Base-by-base conservation (phyloP, 805 yeast genomes). In the Candida vaughaniae region DNA sequence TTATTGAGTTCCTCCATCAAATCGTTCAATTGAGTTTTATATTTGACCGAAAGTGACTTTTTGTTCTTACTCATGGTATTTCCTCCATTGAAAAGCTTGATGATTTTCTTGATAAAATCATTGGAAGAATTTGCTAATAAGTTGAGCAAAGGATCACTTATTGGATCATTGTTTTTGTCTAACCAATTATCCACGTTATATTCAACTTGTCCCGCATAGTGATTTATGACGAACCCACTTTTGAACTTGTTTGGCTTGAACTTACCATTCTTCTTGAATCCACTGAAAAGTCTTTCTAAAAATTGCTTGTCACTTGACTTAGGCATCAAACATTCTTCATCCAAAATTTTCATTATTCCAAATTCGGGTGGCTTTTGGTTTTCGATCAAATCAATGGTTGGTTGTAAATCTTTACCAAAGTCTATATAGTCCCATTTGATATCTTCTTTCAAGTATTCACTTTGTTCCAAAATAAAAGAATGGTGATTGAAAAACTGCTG, bases 141-240 rank as follows among this genome's bases (percentile, higher is more conserved):
- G 25, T 70, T 75, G 31, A 84, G 64, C 8, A 91, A 70, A 38
- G 80, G 77, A 33, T 87, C 95, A 50, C 82, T 86, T 25, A 93
- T 69, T 0, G 98, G 99, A 56, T 93, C 99, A 48, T 85, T 86
- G 57, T 93, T 93, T 62, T 93, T 93, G 45, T 87, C 87, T 17
- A 93, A 65, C 99, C 99, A 93, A 22, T 90, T 91, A 14, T 84
- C 90, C 16, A 88, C 83, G 22, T 85, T 77, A 59, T 93, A 93
- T 52, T 90, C 96, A n/a, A 93, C 99, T 39, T 80, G 81, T 7
- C 96, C 97, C 16, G 99, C 99, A 62, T 93, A 93, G 62, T 93
- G 99, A 41, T 84, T 81, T 15, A 93, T 69, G 5, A 86, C 70
- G 52, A 93, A 93, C 3, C 95, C 95, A 48, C 76, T 78, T 41